phyloP scores from a whole-genome alignment of 331 rosid species.

The Erythrophleum ivorense region DNA sequence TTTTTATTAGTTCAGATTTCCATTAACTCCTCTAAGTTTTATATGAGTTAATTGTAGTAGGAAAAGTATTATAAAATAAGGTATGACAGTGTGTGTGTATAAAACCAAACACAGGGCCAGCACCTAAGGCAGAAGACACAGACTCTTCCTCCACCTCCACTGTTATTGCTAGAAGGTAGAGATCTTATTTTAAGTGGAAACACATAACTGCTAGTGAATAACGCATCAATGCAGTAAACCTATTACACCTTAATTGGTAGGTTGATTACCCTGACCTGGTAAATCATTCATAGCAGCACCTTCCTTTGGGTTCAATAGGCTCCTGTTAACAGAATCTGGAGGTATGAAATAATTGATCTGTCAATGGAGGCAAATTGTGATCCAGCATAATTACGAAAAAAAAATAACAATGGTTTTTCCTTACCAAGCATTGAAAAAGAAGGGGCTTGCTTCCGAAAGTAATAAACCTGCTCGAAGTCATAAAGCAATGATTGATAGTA shows the following conservation, averaged over 20 bases:
- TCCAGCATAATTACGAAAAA: neutral
- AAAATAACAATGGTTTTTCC: constrained; percentile 27
- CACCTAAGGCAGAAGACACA: neutral
- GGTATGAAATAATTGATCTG: constrained; percentile 36
- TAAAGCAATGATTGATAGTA: constrained; percentile 74
- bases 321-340: constrained; percentile 49
- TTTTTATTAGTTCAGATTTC: no score
- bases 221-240: constrained; percentile 28
- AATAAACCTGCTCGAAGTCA: constrained; percentile 90
- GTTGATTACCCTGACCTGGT: constrained; percentile 46
- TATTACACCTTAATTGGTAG: constrained; percentile 35
- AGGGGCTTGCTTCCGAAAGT: constrained; percentile 61
- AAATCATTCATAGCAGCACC: constrained; percentile 49
- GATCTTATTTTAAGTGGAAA: no score
- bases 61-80: no score
- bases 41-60: no score
- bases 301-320: constrained; percentile 43
- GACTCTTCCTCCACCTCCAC: constrained; percentile 1
- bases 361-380: constrained; percentile 17
- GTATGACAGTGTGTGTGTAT: no score
- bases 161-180: no score
- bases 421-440: constrained; percentile 55
- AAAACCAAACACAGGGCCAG: no score
- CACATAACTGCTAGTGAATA: constrained; percentile 26
- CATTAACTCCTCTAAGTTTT: no score